Percentiles rank a stretch among this genome's conserved stretches.
These are phyloP conservation scores for Pythium aphanidermatum DNA, from an alignment of 352 stramenopile genomes.

Conservation along the genomic window DNA sequence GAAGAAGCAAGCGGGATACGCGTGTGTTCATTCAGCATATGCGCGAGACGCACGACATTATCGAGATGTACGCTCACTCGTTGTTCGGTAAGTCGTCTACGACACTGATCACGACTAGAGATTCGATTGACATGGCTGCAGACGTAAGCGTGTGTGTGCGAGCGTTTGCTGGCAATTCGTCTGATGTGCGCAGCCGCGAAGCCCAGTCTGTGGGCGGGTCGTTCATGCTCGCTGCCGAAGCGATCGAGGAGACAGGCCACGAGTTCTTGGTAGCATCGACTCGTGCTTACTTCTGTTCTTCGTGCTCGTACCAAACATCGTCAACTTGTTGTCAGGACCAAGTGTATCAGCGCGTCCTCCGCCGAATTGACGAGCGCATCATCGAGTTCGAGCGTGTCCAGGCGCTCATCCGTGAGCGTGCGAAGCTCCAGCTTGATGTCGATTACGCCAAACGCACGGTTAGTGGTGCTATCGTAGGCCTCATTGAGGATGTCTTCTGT, in stretches of 20 bases:
- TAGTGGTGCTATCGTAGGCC: background rate
- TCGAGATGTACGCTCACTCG: conserved; percentile 41
- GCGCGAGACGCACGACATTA: conserved; percentile 24
- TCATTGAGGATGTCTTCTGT: too few species aligned
- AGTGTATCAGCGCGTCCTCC: conserved; percentile 30
- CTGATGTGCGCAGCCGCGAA: conserved; percentile 9
- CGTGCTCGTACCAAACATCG: background rate
- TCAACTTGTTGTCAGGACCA: conserved; percentile 25
- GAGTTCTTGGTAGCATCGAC: conserved; percentile 15
- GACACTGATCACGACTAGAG: too few species aligned
- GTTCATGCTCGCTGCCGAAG: conserved; percentile 8
- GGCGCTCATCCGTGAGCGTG: conserved; percentile 33
- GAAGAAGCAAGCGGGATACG: conserved; percentile 36
- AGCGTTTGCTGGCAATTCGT: conserved; percentile 9
- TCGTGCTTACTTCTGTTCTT: background rate
- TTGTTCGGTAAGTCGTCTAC: conserved; percentile 31
- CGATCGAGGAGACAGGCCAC: conserved; percentile 7
- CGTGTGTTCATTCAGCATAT: conserved; percentile 36
- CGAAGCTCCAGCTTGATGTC: conserved; percentile 52
- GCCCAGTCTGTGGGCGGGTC: background rate
- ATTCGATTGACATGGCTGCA: too few species aligned
- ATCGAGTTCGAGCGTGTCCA: conserved; percentile 29
- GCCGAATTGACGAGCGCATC: conserved; percentile 36
- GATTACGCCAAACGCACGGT: conserved; percentile 72
- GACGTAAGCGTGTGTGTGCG: conserved; percentile 29